Conservation (phyloP, 805 yeast species). For the Lachancea sp. region DNA sequence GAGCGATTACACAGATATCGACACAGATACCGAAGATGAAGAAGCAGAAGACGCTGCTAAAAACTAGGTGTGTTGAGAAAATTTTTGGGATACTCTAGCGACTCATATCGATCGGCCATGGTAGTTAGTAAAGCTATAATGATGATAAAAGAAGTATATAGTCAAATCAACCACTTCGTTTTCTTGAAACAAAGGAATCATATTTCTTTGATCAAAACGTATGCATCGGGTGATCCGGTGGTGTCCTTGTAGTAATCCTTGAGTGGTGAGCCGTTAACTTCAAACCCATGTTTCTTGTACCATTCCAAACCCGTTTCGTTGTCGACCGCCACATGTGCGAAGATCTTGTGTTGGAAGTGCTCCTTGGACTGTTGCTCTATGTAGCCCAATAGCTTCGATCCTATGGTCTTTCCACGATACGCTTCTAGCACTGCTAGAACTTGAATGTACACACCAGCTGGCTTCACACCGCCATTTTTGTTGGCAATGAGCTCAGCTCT, state of each 20-base stretch:
- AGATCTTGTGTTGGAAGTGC: conserved; percentile 38
- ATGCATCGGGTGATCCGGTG: conserved; percentile 18
- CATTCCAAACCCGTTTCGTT: conserved; percentile 41
- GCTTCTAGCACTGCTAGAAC: conserved; percentile 60
- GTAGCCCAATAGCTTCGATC: conserved; percentile 49
- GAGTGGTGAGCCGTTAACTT: conserved; percentile 31
- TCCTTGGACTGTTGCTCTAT: conserved; percentile 49
- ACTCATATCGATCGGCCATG: too few species aligned
- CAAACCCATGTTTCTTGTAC: conserved; percentile 48
- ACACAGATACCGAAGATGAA: conserved; percentile 34
- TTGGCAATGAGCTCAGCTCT: conserved; percentile 47
- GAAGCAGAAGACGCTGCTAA: conserved; percentile 14
- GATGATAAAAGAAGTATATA: conserved; percentile 6
- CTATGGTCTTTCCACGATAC: conserved; percentile 59
- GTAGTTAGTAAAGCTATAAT: conserved; percentile 6
- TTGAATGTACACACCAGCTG: conserved; percentile 57
- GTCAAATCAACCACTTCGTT: not conserved
- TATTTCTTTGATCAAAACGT: conserved; percentile 14
- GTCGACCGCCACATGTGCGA: conserved; percentile 45
- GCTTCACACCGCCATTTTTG: conserved; percentile 34
- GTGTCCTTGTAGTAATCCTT: conserved; percentile 39
- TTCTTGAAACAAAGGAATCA: not conserved
- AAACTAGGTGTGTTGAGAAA: not conserved
- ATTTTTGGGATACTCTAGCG: too few species aligned
- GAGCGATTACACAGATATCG: conserved; percentile 32